A percentile compares a stretch with the other conserved stretches of the same genome.
These are phyloP conservation scores for Sphaerobolus stellatus DNA, from an alignment of 1,284 basidiomycete genomes.

Conservation along the genomic window DNA sequence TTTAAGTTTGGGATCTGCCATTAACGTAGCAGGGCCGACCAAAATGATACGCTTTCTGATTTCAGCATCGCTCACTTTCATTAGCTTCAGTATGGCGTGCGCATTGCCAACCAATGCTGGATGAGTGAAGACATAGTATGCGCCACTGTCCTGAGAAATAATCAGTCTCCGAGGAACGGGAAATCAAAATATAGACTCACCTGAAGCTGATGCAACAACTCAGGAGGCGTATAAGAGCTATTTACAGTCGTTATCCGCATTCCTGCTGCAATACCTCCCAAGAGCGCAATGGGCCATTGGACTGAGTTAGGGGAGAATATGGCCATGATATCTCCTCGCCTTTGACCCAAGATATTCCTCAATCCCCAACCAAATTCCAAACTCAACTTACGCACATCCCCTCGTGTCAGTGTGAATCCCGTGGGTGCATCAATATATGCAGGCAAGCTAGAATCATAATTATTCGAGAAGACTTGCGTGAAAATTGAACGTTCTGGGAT, in stretches of 20 bases:
- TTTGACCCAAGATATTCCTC: constrained; percentile 2
- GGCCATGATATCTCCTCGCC: constrained; percentile 35
- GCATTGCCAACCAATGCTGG: constrained; percentile 50
- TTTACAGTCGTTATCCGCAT: constrained; percentile 49
- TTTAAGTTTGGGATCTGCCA: neutral
- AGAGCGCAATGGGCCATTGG: constrained; percentile 59
- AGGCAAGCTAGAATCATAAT: neutral
- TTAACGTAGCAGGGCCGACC: constrained; percentile 4
- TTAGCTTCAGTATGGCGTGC: constrained; percentile 41
- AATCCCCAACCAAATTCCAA: constrained; percentile 3
- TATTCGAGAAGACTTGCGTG: neutral
- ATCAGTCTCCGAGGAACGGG: constrained; percentile 41
- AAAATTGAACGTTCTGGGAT: neutral
- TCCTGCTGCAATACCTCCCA: constrained; percentile 56
- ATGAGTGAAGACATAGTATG: constrained; percentile 53
- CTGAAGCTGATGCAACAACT: constrained; percentile 17
- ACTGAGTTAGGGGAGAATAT: constrained; percentile 65
- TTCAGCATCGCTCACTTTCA: constrained; percentile 40
- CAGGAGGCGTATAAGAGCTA: constrained; percentile 40
- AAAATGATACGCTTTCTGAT: constrained; percentile 48
- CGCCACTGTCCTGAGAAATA: constrained; percentile 55
- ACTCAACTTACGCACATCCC: constrained; percentile 7
- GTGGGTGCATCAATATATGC: constrained; percentile 20
- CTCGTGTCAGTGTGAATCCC: constrained; percentile 14
- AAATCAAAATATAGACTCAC: constrained; percentile 26